Evolutionary conservation across 192 early-diverging fungal genomes (phyloP), one percentile per base, ranked within the genome.

Genomic region (Mortierella claussenii): DNA sequence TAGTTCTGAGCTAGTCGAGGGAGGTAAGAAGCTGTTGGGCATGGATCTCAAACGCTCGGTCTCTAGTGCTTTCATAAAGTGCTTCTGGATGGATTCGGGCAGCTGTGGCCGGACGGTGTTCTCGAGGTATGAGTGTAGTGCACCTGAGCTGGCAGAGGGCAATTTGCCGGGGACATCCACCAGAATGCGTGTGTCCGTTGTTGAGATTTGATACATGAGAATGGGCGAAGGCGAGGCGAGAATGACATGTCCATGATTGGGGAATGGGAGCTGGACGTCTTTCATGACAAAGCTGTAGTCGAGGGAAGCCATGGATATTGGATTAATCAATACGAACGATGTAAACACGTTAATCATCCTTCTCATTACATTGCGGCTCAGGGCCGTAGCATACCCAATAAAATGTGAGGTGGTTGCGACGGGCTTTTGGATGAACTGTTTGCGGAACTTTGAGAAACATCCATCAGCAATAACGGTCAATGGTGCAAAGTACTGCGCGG

Each of bases 391-490:
- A 52, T 87, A 91, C 87, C 92, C 92, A 27, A 91, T 91, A 79
- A 93, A 93, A 57, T 93, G 83, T 0, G 87, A 89, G 46, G 83
- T 87, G 26, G 78, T 85, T 2, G 52, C 53, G 23, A 89, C 84
- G 17, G 83, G 69, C 55, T 80, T 87, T 0, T 67, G 49, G 42
- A 87, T 87, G 50, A 86, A 81, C 28, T 93, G 83, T 58, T 92
- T 94, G 37, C 97, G 86, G 78, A 97, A 98, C 79, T 94, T 96
- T 63, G 96, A 97, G 55, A 94, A 93, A 67, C 92, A 92, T n/a
- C 97, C 97, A 74, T 98, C 97, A 23, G 91, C 92, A 23, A 98
- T 91, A 61, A 97, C 82, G 2, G 91, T 93, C 17, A 97, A 81
- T 15, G 92, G 89, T n/a, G 94, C 92, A 78, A 83, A 88, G 34